Conservation (phyloP, 176 grass and related monocot species). For the Elaeis guineensis region DNA sequence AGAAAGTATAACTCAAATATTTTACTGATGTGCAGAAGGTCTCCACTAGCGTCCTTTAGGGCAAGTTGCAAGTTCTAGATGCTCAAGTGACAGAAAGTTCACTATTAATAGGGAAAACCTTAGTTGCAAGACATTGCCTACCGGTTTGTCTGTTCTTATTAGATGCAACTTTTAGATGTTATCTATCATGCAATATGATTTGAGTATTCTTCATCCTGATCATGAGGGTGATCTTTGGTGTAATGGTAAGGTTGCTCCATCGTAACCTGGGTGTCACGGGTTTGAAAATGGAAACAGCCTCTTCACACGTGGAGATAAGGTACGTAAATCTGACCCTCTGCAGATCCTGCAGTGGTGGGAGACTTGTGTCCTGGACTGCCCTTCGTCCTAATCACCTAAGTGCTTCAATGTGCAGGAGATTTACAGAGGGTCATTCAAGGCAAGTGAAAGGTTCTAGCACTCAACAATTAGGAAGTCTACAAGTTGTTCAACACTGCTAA, state of each 20-base stretch:
- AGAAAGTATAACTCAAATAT: too few species aligned
- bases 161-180: neutral
- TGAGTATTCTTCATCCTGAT: too few species aligned
- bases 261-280: too few species aligned
- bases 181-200: neutral
- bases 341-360: too few species aligned
- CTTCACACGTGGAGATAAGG: too few species aligned
- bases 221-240: too few species aligned
- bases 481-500: neutral
- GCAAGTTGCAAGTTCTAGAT: neutral
- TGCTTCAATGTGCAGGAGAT: neutral
- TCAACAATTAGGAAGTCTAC: neutral
- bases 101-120: neutral
- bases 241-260: too few species aligned
- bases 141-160: neutral
- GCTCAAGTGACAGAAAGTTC: slow-evolving; percentile 1
- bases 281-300: too few species aligned
- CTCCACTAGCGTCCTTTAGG: neutral
- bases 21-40: neutral
- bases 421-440: neutral
- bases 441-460: neutral
- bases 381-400: too few species aligned
- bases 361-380: too few species aligned
- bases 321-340: too few species aligned
- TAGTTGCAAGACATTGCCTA: too few species aligned